Percentiles rank a stretch among this genome's conserved stretches.
Conservation (phyloP, 2,329 filamentous ascomycete species). For the Beauveria varroae region DNA sequence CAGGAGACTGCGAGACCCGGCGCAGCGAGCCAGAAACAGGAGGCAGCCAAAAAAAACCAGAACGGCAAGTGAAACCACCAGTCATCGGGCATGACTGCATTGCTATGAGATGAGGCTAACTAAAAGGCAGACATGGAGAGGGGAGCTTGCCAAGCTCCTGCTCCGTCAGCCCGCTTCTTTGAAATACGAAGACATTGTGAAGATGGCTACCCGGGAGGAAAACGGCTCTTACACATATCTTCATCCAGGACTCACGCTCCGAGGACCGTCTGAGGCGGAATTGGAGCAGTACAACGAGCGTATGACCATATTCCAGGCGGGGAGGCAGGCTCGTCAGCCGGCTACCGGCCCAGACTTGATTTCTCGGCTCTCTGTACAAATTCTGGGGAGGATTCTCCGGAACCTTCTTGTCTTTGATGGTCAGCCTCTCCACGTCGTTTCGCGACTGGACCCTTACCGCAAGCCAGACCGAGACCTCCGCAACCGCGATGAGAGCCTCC, state of each 20-base stretch:
- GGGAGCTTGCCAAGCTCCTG: background rate
- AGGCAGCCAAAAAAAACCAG: background rate
- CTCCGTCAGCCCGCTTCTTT: accelerated
- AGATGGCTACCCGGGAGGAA: slow-evolving; percentile 25
- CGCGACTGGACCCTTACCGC: slow-evolving; percentile 31
- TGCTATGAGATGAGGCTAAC: background rate
- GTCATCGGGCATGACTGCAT: background rate
- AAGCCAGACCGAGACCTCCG: background rate
- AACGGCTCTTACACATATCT: slow-evolving; percentile 10
- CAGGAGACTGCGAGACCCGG: background rate
- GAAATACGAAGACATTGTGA: slow-evolving; percentile 17
- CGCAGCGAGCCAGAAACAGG: background rate
- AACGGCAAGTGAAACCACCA: background rate
- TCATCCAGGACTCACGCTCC: background rate
- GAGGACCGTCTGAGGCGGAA: background rate
- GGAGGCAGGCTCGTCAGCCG: background rate
- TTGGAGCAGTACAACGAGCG: no score
- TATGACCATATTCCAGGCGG: background rate
- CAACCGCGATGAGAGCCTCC: slow-evolving; percentile 10
- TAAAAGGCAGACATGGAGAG: background rate
- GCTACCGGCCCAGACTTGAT: background rate
- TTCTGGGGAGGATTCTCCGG: slow-evolving; percentile 30
- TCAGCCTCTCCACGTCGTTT: slow-evolving; percentile 34
- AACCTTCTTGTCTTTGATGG: slow-evolving; percentile 27
- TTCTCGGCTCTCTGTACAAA: slow-evolving; percentile 17